Evolutionary conservation across 805 yeast genomes (phyloP), one percentile per base, ranked within the genome.

Genomic region (Zygotorulaspora danielsina): DNA sequence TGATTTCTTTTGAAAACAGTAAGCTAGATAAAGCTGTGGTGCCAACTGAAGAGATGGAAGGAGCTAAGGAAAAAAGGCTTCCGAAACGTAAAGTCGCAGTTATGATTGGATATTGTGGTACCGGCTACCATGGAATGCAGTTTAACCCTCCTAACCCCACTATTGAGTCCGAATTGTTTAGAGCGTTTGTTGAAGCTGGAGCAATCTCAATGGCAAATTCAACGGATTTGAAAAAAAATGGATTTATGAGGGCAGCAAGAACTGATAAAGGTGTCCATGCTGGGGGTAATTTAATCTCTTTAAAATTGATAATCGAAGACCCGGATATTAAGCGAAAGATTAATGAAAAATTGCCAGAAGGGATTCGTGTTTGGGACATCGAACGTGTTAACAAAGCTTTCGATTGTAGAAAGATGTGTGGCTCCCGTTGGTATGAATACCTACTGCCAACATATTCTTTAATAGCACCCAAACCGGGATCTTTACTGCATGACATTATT

Each of bases 201-300:
- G 96, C 95, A 5, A 76, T 90, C 39, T 83, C 95, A 0, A 76
- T 76, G 41, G 89, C 84, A 49, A 90, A 90, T 63, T 77, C 95
- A 3, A 81, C 79, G 45, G 96, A 88, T 59, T 77, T 89, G 55
- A 87, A 85, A 55, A 90, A 90, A 61, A 77, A 80, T 40, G 87
- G 90, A 0, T 84, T 90, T 55, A 81, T 79, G 85, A 72, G 90
- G 61, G 84, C 89, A 34, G 89, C 90, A 2, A 73, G 93, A 66
- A 84, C 90, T 2, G 97, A 90, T 63, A 90, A 90, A 64, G 97
- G 97, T 45, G 97, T 90, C 15, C 97, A 90, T 64, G 97, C 97
- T 8, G 95, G 96, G 1, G 96, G 96, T 11, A 90, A 90, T 61
- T 84, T 89, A 13, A 75, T 90, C 21, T 83, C 95, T 7, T 69